Conservation (phyloP, 2,329 filamentous ascomycete species). For the Alternaria sp. region DNA sequence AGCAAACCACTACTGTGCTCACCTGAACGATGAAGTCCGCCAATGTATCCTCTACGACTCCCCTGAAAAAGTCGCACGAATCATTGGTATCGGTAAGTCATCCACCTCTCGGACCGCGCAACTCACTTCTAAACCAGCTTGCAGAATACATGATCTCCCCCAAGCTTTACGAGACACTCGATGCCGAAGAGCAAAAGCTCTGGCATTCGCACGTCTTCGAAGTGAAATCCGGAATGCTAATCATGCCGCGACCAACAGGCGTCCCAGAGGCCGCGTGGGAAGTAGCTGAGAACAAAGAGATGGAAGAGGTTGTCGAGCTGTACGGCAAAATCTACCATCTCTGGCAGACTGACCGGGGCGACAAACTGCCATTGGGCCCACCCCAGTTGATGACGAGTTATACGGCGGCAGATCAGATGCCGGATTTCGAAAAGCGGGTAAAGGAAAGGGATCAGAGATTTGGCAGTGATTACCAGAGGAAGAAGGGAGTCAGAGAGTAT, state of each 20-base stretch:
- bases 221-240: slow-evolving; percentile 80
- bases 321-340: slow-evolving; percentile 89
- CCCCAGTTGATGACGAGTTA: slow-evolving; percentile 73
- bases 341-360: slow-evolving; percentile 83
- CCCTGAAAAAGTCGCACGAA: slow-evolving; percentile 69
- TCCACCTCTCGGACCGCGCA: neutral
- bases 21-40: slow-evolving; percentile 78
- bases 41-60: slow-evolving; percentile 89
- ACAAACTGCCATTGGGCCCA: slow-evolving; percentile 67
- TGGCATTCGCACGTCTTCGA: slow-evolving; percentile 84
- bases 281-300: slow-evolving; percentile 77
- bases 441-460: slow-evolving; percentile 64
- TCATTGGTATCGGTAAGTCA: slow-evolving; percentile 72
- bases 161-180: slow-evolving; percentile 71
- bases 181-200: slow-evolving; percentile 72
- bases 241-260: slow-evolving; percentile 70
- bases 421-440: slow-evolving; percentile 56
- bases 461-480: slow-evolving; percentile 61
- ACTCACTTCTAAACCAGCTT: neutral
- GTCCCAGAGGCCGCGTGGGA: slow-evolving; percentile 75
- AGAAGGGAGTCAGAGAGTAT: slow-evolving; percentile 62
- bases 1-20: slow-evolving; percentile 85
- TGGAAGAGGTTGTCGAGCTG: slow-evolving; percentile 76
- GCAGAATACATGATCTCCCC: slow-evolving; percentile 84
- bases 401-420: slow-evolving; percentile 60